Conservation (phyloP, 129 eudicot species). For the Silybum marianum region DNA sequence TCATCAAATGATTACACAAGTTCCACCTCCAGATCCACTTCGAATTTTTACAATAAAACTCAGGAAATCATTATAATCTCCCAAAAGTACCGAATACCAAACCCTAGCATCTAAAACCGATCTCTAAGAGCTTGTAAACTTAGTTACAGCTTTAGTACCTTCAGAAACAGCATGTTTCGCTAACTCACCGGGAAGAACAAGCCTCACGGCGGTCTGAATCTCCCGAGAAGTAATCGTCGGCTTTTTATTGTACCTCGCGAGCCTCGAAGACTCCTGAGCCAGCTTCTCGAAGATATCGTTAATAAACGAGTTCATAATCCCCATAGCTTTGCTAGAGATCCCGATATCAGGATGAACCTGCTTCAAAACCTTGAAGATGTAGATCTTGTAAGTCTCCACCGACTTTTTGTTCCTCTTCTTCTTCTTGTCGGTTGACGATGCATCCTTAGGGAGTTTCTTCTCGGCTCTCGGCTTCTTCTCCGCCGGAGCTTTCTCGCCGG, state of each 20-base stretch:
- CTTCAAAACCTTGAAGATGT: conserved; percentile 29
- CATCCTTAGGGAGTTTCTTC: conserved; percentile 36
- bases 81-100: neutral
- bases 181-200: conserved; percentile 43
- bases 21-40: neutral
- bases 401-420: conserved; percentile 32
- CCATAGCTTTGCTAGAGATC: conserved; percentile 34
- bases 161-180: conserved; percentile 47
- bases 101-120: neutral
- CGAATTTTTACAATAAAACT: neutral
- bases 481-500: conserved; percentile 37
- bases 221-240: conserved; percentile 41
- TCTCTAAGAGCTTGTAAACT: conserved; percentile 38
- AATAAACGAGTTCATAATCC: conserved; percentile 39
- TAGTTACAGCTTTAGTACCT: conserved; percentile 38
- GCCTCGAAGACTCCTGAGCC: conserved; percentile 44
- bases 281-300: conserved; percentile 45
- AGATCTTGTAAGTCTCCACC: conserved; percentile 27
- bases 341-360: conserved; percentile 8
- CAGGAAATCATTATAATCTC: neutral
- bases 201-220: conserved; percentile 41
- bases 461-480: conserved; percentile 38
- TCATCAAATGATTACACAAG: neutral
- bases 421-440: conserved; percentile 26
- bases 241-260: conserved; percentile 42